A percentile compares a stretch with the other conserved stretches of the same genome.
phyloP scores from a whole-genome alignment of 1,284 basidiomycete genomes.

The Boletellus deceptivus region DNA sequence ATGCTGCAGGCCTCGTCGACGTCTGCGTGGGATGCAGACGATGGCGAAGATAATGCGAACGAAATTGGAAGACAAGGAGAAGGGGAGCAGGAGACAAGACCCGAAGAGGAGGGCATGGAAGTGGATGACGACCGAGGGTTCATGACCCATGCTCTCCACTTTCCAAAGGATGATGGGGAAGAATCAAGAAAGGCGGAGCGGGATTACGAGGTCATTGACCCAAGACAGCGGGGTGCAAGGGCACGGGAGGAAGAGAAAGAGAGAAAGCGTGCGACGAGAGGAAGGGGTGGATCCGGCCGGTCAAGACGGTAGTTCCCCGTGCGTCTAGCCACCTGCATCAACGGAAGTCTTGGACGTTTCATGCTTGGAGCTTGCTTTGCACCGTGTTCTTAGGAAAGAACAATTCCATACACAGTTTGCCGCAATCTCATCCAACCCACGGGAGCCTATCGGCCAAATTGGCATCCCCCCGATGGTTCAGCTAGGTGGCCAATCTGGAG shows the following conservation, averaged over 20 bases:
- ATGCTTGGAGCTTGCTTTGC: neutral
- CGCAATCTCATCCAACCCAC: neutral
- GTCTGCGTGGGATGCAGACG: slow-evolving; percentile 31
- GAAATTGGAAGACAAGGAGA: neutral
- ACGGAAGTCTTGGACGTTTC: neutral
- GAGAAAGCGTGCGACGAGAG: slow-evolving; percentile 46
- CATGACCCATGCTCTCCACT: slow-evolving; percentile 72
- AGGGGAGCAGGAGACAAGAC: slow-evolving; percentile 14
- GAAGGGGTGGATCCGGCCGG: slow-evolving; percentile 19
- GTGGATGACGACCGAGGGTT: slow-evolving; percentile 82
- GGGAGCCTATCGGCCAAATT: neutral
- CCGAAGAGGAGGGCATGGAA: slow-evolving; percentile 57
- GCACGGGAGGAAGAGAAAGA: slow-evolving; percentile 75
- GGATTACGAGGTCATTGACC: slow-evolving; percentile 89
- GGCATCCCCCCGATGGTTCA: too few relatives aligned
- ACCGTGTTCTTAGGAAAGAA: neutral
- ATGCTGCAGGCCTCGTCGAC: slow-evolving; percentile 54
- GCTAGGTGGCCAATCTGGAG: neutral
- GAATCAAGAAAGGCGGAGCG: slow-evolving; percentile 79
- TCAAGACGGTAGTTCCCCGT: slow-evolving; percentile 23
- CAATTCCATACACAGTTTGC: neutral
- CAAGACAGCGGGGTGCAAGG: slow-evolving; percentile 62
- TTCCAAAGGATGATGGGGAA: slow-evolving; percentile 76
- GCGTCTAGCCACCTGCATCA: neutral
- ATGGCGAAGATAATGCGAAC: slow-evolving; percentile 28